Conservation (phyloP, 2,329 filamentous ascomycete species). For the Fusarium duplospermum region DNA sequence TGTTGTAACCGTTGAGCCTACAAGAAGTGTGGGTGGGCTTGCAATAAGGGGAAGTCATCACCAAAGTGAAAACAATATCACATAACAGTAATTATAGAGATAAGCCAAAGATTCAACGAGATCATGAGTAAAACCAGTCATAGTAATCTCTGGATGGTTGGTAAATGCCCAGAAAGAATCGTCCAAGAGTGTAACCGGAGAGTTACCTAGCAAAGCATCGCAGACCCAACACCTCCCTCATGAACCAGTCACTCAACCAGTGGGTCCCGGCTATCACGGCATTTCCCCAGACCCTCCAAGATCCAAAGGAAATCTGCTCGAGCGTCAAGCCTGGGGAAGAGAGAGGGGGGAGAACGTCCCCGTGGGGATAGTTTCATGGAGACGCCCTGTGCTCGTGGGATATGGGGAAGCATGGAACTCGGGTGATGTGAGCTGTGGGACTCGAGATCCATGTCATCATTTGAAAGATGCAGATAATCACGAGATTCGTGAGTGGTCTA, state of each 20-base stretch:
- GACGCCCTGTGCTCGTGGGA: slow-evolving; percentile 16
- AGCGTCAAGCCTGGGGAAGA: background rate
- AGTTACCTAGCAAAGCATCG: background rate
- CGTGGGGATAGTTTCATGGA: slow-evolving; percentile 34
- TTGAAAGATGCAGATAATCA: background rate
- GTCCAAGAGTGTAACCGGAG: background rate
- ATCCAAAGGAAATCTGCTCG: background rate
- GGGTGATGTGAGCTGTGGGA: slow-evolving; percentile 25
- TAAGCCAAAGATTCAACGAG: background rate
- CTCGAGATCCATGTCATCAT: background rate
- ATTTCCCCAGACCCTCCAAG: background rate
- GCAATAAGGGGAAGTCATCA: background rate
- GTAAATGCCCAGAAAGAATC: background rate
- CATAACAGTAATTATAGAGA: no score
- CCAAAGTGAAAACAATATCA: background rate
- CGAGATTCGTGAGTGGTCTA: background rate
- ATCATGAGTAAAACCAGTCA: background rate
- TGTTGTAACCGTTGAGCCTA: background rate
- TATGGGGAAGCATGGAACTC: slow-evolving; percentile 21
- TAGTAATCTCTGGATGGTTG: no score
- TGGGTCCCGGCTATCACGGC: slow-evolving; percentile 11
- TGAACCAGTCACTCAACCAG: background rate
- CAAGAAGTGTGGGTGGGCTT: background rate
- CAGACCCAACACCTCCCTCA: background rate
- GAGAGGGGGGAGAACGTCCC: slow-evolving; percentile 6